Conservation (phyloP, 1,139 yeast species). For the Wickerhamiella pararugosa region DNA sequence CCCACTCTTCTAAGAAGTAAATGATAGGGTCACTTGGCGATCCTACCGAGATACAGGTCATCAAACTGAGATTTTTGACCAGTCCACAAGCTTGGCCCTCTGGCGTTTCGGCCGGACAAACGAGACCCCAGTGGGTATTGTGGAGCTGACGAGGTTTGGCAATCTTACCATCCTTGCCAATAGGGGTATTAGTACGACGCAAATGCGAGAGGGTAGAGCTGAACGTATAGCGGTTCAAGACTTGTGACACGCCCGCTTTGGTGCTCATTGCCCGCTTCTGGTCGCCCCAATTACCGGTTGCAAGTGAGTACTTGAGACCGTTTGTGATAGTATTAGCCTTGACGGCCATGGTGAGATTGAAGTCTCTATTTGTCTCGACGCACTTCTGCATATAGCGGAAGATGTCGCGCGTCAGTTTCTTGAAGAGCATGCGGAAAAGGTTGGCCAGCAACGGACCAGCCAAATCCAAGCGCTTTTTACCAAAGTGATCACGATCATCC, state of each 20-base stretch:
- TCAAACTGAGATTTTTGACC: constrained; percentile 85
- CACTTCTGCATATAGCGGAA: constrained; percentile 98
- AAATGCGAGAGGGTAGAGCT: constrained; percentile 95
- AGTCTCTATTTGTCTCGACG: constrained; percentile 93
- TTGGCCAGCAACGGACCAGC: constrained; percentile 97
- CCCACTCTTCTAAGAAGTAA: constrained; percentile 95
- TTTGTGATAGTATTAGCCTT: constrained; percentile 94
- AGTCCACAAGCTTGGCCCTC: constrained; percentile 99
- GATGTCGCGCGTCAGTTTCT: constrained; percentile 85
- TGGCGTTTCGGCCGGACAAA: constrained; percentile 99
- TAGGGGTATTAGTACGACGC: constrained; percentile 97
- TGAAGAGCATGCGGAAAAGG: constrained; percentile 84
- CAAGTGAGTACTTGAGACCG: constrained; percentile 91
- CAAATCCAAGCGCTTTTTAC: constrained; percentile 92
- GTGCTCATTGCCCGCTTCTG: constrained; percentile 98
- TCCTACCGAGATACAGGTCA: constrained; percentile 98
- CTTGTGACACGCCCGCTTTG: constrained; percentile 99
- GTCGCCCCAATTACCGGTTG: constrained; percentile 99
- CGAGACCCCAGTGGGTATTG: constrained; percentile 99
- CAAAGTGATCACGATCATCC: constrained; percentile 98
- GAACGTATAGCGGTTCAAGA: constrained; percentile 91
- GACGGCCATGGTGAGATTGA: constrained; percentile 89
- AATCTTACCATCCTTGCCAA: constrained; percentile 96
- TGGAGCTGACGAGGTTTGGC: constrained; percentile 98
- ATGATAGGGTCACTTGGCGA: constrained; percentile 92